Percentiles rank a stretch among this genome's conserved stretches.
Conservation (phyloP, 257 asterid species). For the Plantago ovata region DNA sequence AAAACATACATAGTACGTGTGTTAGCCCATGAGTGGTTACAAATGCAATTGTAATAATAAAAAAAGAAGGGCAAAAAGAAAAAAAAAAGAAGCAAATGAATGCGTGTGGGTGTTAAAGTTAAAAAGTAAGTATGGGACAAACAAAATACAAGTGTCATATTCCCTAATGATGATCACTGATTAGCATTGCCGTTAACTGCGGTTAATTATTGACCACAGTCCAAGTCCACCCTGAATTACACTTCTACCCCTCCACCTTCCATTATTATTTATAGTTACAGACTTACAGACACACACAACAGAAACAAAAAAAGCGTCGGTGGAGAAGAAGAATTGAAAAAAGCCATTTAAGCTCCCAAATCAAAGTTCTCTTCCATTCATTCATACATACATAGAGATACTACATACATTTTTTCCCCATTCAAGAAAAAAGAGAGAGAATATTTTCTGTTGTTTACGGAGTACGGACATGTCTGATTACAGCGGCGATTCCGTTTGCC, state of each 20-base stretch:
- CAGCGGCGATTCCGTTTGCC: constrained; percentile 31
- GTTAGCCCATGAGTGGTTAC: too few relatives aligned
- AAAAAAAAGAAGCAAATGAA: neutral
- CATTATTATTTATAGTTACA: neutral
- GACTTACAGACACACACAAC: neutral
- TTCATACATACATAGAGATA: constrained; percentile 26
- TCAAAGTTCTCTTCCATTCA: constrained; percentile 32
- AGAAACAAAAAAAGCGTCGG: constrained; percentile 26
- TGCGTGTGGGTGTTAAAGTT: constrained; percentile 2
- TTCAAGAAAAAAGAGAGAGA: constrained; percentile 9
- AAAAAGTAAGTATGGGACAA: constrained; percentile 6
- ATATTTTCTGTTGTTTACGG: neutral
- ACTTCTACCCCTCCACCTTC: neutral
- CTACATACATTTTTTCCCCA: constrained; percentile 8
- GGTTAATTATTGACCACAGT: constrained; percentile 26
- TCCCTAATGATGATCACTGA: constrained; percentile 16
- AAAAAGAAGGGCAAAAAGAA: too few relatives aligned
- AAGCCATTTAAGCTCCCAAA: constrained; percentile 20
- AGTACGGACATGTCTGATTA: constrained; percentile 34
- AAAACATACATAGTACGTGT: too few relatives aligned
- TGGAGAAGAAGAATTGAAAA: constrained; percentile 30
- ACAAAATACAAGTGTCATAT: constrained; percentile 17
- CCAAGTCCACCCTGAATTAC: constrained; percentile 18
- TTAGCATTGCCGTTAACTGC: constrained; percentile 32
- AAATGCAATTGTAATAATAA: too few relatives aligned